These are phyloP conservation scores for Mycena leptocephala DNA, from an alignment of 768 basidiomycete species.

Conservation along the genomic window DNA sequence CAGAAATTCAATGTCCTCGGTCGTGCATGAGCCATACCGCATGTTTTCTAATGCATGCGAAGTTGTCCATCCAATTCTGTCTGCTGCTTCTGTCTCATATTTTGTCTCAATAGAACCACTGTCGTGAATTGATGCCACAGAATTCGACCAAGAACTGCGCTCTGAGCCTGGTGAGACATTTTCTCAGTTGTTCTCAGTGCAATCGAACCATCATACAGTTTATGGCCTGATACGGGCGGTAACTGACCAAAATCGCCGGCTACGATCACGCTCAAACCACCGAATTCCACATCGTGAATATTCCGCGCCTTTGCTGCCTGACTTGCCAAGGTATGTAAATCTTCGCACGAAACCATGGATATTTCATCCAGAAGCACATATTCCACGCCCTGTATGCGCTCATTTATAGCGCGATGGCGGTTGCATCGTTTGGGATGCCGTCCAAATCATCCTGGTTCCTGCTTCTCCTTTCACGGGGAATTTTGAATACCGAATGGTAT, in stretches of 20 bases:
- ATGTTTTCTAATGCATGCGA: too few relatives aligned
- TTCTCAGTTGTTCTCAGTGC: too few relatives aligned
- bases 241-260: too few relatives aligned
- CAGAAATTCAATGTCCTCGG: conserved; percentile 33
- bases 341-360: conserved; percentile 52
- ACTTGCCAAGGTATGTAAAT: too few relatives aligned
- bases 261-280: conserved; percentile 49
- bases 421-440: neutral
- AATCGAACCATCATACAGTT: too few relatives aligned
- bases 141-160: too few relatives aligned
- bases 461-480: neutral
- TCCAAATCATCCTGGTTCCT: neutral
- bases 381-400: conserved; percentile 39
- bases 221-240: too few relatives aligned
- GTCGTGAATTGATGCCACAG: conserved; percentile 51
- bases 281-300: conserved; percentile 38
- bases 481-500: conserved; percentile 47
- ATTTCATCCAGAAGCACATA: conserved; percentile 56
- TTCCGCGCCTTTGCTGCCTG: conserved; percentile 36
- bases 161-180: conserved; percentile 27
- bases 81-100: conserved; percentile 48
- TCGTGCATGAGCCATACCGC: conserved; percentile 45
- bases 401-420: neutral
- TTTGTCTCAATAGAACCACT: conserved; percentile 51
- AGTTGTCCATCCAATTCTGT: conserved; percentile 32